These are phyloP conservation scores for Venustampulla echinocandica DNA, from an alignment of 495 filamentous ascomycete species.

Conservation along the genomic window DNA sequence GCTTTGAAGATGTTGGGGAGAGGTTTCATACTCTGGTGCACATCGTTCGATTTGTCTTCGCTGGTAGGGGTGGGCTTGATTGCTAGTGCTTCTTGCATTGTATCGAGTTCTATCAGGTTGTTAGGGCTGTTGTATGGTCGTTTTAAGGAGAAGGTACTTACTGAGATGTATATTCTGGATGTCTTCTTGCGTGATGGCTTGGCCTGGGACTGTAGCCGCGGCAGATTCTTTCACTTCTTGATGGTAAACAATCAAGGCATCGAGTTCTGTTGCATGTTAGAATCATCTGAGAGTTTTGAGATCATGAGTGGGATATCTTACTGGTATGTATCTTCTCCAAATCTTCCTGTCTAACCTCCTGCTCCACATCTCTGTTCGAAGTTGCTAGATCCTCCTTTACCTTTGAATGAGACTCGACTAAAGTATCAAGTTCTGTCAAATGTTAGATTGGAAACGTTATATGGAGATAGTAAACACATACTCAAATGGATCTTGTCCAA, in stretches of 20 bases:
- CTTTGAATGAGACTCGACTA: background rate
- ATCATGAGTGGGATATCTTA: background rate
- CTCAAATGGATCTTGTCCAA: background rate
- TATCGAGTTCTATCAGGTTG: background rate
- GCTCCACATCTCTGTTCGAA: background rate
- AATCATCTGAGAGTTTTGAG: no score
- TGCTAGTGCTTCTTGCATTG: background rate
- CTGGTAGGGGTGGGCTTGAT: background rate
- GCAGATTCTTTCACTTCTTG: no score
- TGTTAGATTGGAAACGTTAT: background rate
- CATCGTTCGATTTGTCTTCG: background rate
- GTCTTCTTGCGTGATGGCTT: no score
- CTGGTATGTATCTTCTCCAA: background rate
- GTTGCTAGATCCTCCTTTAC: background rate
- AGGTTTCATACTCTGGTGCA: background rate
- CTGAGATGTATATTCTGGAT: no score
- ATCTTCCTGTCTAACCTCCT: background rate
- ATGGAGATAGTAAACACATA: background rate
- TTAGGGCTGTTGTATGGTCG: no score
- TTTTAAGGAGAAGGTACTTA: no score
- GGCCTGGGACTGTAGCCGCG: no score
- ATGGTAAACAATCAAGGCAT: no score
- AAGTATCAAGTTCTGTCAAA: background rate
- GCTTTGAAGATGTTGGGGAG: background rate
- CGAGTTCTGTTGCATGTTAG: no score